These are phyloP conservation scores for Diaporthe capsici DNA, from an alignment of 2,329 filamentous ascomycete genomes.

Conservation along the genomic window DNA sequence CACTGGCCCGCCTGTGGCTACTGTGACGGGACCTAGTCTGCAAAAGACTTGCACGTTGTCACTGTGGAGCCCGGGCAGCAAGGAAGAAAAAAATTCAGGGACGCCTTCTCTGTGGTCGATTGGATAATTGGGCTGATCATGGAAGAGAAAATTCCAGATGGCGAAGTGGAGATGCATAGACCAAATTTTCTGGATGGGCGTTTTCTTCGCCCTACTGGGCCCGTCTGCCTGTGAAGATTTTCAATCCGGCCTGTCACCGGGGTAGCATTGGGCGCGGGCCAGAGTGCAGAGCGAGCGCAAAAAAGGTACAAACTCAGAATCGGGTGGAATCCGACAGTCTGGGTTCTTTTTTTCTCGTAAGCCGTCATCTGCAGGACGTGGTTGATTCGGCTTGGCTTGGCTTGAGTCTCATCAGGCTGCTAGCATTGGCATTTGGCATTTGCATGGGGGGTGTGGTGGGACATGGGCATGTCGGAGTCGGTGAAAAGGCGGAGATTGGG, in stretches of 20 bases:
- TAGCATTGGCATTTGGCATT: background rate
- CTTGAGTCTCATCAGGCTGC: constrained; percentile 26
- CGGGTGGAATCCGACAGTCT: constrained; percentile 34
- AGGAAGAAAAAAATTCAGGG: constrained; percentile 4
- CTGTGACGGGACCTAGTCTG: background rate
- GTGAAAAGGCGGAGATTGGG: constrained; percentile 38
- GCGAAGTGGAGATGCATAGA: constrained; percentile 25
- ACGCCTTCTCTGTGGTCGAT: constrained; percentile 2
- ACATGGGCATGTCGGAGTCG: constrained; percentile 27
- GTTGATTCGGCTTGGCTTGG: constrained; percentile 21
- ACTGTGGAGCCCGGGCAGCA: constrained; percentile 17
- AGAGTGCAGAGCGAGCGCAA: background rate
- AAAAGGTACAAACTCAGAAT: background rate
- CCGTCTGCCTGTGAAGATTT: constrained; percentile 8
- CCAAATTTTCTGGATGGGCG: constrained; percentile 21
- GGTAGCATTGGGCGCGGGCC: constrained; percentile 25
- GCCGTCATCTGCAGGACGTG: constrained; percentile 16
- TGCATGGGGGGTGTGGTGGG: background rate
- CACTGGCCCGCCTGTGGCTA: constrained; percentile 12
- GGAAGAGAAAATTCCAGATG: constrained; percentile 28
- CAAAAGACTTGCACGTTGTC: constrained; percentile 8
- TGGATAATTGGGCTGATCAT: constrained; percentile 1
- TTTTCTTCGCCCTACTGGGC: background rate
- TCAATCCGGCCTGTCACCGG: background rate
- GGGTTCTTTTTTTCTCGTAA: constrained; percentile 7